Percentiles rank a stretch among this genome's conserved stretches.
These are phyloP conservation scores for Penicillium arizonense DNA, from an alignment of 495 filamentous ascomycete species.

Conservation along the genomic window DNA sequence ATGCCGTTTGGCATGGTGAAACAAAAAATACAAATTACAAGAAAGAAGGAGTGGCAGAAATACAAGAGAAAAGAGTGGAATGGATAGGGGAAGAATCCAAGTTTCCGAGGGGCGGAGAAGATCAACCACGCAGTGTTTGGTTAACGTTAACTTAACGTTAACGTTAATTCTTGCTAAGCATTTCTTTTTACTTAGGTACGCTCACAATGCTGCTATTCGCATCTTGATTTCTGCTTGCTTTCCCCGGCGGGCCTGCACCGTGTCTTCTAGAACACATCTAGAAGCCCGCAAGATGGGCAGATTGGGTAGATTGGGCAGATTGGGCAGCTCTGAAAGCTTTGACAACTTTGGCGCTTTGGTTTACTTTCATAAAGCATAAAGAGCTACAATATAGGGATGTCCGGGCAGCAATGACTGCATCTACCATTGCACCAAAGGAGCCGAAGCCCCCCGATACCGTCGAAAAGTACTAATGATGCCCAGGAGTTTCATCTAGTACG, in stretches of 20 bases:
- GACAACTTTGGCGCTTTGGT: not conserved
- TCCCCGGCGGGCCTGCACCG: not conserved
- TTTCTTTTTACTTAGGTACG: too few relatives aligned
- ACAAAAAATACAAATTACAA: slow-evolving; percentile 2
- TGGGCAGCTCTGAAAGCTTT: not conserved
- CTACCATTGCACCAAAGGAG: slow-evolving; percentile 34
- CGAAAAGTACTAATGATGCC: slow-evolving; percentile 31
- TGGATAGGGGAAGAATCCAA: slow-evolving; percentile 15
- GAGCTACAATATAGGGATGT: slow-evolving; percentile 24
- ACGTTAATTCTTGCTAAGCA: too few relatives aligned
- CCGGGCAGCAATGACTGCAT: slow-evolving; percentile 41
- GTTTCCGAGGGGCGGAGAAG: slow-evolving; percentile 17
- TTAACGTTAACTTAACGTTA: not conserved
- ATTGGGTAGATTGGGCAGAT: too few relatives aligned
- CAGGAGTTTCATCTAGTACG: slow-evolving; percentile 43
- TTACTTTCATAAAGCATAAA: not conserved
- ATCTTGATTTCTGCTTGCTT: not conserved
- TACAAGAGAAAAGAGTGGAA: slow-evolving; percentile 12
- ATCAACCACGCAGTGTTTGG: not conserved
- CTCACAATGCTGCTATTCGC: not conserved
- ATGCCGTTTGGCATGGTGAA: slow-evolving; percentile 51
- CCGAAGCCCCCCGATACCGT: slow-evolving; percentile 28
- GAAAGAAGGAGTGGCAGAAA: slow-evolving; percentile 18
- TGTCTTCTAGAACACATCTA: slow-evolving; percentile 1
- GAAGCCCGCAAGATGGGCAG: not conserved